Base-by-base conservation (phyloP, 2,329 filamentous ascomycete genomes). In the Monilinia fructicola region DNA sequence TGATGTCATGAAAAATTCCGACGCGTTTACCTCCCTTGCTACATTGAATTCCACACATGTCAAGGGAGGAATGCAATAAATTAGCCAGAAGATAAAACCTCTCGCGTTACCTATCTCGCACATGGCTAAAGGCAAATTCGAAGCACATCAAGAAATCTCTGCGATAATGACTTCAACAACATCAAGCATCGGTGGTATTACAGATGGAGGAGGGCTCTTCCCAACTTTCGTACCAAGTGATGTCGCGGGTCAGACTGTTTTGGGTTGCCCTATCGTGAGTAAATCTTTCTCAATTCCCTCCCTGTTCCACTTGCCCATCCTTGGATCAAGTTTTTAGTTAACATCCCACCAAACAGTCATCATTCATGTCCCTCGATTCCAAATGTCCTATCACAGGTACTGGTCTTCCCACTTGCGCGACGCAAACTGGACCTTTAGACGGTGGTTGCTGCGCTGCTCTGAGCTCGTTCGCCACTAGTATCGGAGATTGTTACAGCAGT, bases 181-280 rank as follows among this genome's bases (percentile, higher is more conserved):
- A 48, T 48, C 56, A 35, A 31, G 7, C 16, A 14, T 60, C 14
- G 44, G 44, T 9, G 58, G 58, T 18, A 4, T 60, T 4, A 60
- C 58, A 3, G 58, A 60, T 50, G 44, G 44, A 35, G 58, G 58
- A 23, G 58, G 58, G 23, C 58, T 60, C 12, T 60, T 62, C 21
- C 59, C 59, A 14, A 62, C 46, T 2, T 60, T 60, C 42, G 53
- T 56, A 14, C 46, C 64, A 6, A 65, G 54, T 35, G 38, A 65
- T 60, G 23, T 65, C 35, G 64, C 42, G 7, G 54, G 54, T 10
- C 44, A 48, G 16, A 65, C 46, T 1, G 40, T 60, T 3, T 59
- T 65, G 4, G 64, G 64, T 3, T 65, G 64, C 52, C 64, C 64
- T 18, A 65, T 65, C 9, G 64, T 65, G 38, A 44, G 64, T 52